Percentiles rank a stretch among this genome's conserved stretches.
Conservation (phyloP, 768 basidiomycete genomes). For the Grammothele lineata region DNA sequence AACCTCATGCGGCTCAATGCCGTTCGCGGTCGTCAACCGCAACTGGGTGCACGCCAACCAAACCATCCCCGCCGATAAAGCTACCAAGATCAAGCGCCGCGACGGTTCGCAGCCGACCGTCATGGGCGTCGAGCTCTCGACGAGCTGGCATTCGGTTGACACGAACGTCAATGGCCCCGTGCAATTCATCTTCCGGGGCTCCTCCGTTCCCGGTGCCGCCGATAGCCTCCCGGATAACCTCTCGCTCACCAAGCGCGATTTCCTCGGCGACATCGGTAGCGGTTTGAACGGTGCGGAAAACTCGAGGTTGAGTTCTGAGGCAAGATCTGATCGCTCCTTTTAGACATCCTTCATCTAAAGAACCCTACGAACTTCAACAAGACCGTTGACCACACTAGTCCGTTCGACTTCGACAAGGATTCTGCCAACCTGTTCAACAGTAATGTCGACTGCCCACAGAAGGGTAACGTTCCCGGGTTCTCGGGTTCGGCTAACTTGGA, state of each 20-base stretch:
- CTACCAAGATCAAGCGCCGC: slow-evolving; percentile 27
- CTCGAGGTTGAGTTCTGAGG: no score
- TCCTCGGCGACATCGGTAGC: slow-evolving; percentile 2
- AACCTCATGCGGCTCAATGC: slow-evolving; percentile 24
- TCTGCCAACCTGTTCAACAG: slow-evolving; percentile 17
- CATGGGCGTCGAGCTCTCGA: slow-evolving; percentile 38
- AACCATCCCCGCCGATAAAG: slow-evolving; percentile 34
- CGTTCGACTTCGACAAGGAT: slow-evolving; percentile 19
- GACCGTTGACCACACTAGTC: slow-evolving; percentile 7
- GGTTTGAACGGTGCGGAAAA: no score
- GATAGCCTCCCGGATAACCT: slow-evolving; percentile 6
- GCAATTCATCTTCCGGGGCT: slow-evolving; percentile 1
- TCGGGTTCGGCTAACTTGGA: slow-evolving; percentile 18
- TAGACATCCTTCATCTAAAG: no score
- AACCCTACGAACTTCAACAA: slow-evolving; percentile 14
- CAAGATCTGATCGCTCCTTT: no score
- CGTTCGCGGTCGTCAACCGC: slow-evolving; percentile 34
- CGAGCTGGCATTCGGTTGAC: slow-evolving; percentile 30
- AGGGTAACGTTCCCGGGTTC: slow-evolving; percentile 13
- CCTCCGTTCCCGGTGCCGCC: slow-evolving; percentile 7
- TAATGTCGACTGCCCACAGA: slow-evolving; percentile 16
- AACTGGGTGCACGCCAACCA: slow-evolving; percentile 41
- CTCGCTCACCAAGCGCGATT: slow-evolving; percentile 7
- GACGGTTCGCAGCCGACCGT: slow-evolving; percentile 34
- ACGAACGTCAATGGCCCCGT: not conserved